Percentiles rank a stretch among this genome's conserved stretches.
phyloP scores from a whole-genome alignment of 192 early-diverging fungal genomes.

The Entomortierella lignicola region DNA sequence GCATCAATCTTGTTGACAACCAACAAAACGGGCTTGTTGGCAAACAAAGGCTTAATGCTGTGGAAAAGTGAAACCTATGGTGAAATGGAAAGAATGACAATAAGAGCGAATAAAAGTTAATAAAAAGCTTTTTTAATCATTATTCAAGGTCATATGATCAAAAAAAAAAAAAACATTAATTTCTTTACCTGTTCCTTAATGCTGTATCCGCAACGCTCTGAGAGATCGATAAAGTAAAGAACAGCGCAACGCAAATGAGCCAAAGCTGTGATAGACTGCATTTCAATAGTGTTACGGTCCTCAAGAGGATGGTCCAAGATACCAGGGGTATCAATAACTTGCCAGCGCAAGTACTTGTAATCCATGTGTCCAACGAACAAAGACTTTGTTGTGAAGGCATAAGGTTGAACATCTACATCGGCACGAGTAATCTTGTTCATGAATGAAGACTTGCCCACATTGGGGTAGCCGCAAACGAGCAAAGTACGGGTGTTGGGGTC shows the following conservation, averaged over 20 bases:
- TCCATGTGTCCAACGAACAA: conserved; percentile 99
- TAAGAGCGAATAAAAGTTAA: too few relatives aligned
- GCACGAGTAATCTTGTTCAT: conserved; percentile 99
- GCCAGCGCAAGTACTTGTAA: conserved; percentile 99
- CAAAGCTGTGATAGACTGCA: conserved; percentile 99
- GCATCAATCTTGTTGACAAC: conserved; percentile 98
- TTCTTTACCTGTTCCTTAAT: conserved; percentile 82
- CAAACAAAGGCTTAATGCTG: conserved; percentile 97
- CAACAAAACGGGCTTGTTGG: conserved; percentile 96
- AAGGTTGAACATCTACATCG: conserved; percentile 99
- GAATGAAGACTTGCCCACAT: conserved; percentile 98
- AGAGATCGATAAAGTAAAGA: conserved; percentile 98
- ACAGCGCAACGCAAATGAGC: conserved; percentile 97
- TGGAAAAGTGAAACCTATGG: conserved; percentile 63
- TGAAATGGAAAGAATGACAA: neutral
- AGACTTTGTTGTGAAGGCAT: conserved; percentile 99
- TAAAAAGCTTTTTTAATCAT: too few relatives aligned
- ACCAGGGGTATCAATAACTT: conserved; percentile 99
- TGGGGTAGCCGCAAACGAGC: conserved; percentile 99
- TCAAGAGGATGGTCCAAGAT: conserved; percentile 99
- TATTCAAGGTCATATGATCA: too few relatives aligned
- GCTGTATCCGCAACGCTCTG: conserved; percentile 98
- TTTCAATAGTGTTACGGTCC: conserved; percentile 99
- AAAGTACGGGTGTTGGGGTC: conserved; percentile 99
- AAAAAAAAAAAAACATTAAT: conserved; percentile 9